Percentiles rank a stretch among this genome's conserved stretches.
phyloP scores from a whole-genome alignment of 176 grass and related monocot species.

The Hsuehochloa calcarea region DNA sequence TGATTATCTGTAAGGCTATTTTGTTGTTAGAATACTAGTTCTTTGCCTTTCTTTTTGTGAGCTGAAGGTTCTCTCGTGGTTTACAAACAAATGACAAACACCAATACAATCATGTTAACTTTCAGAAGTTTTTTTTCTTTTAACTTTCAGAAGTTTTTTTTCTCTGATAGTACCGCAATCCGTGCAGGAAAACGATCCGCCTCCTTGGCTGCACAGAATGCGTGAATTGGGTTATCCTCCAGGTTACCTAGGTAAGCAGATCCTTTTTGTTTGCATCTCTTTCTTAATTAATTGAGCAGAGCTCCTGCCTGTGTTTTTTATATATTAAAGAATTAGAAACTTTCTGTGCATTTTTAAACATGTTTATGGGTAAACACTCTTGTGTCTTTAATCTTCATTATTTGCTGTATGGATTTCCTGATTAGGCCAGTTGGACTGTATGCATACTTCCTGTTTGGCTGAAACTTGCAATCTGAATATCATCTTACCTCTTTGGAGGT shows the following conservation, averaged over 20 bases:
- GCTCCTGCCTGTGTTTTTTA: background rate
- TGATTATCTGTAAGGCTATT: background rate
- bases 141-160: background rate
- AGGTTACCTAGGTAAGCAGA: slow-evolving; percentile 81
- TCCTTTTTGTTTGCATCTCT: background rate
- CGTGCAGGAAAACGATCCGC: slow-evolving; percentile 86
- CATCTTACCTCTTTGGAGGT: background rate
- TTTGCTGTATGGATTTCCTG: background rate
- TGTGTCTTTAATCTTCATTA: background rate
- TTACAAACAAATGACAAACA: background rate
- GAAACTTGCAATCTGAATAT: background rate
- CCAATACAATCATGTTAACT: background rate
- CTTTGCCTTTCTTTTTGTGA: background rate
- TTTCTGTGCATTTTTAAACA: background rate
- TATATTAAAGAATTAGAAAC: background rate
- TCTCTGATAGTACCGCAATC: slow-evolving; percentile 8
- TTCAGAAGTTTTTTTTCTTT: background rate
- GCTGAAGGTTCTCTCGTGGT: background rate
- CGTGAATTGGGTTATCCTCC: slow-evolving; percentile 95
- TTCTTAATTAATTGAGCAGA: background rate
- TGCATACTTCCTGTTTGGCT: background rate
- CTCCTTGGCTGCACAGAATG: slow-evolving; percentile 94
- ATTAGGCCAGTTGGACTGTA: background rate
- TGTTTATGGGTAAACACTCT: background rate
- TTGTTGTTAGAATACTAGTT: background rate